Evolutionary conservation across 306 rosid species (phyloP).

Genomic region (Trifolium pratense): DNA sequence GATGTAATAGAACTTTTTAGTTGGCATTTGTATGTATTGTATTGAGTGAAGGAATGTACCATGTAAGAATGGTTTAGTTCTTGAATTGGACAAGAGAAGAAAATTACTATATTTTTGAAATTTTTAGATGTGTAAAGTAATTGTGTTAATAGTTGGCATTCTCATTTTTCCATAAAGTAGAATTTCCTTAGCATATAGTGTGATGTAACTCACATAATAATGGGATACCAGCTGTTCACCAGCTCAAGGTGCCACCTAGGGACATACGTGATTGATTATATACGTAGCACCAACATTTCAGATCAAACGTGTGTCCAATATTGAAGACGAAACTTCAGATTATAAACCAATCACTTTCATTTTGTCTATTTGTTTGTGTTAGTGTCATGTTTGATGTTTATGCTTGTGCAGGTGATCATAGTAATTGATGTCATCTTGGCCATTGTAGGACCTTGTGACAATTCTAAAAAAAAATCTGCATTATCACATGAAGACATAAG

Average conservation of each 20-base stretch:
- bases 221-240: background rate
- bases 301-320: background rate
- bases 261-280: background rate
- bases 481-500: background rate
- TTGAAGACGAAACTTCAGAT: background rate
- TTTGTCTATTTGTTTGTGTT: background rate
- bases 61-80: conserved; percentile 14
- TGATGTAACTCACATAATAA: background rate
- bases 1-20: conserved; percentile 42
- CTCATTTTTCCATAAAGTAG: background rate
- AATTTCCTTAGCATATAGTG: background rate
- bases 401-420: background rate
- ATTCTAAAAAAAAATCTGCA: background rate
- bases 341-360: background rate
- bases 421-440: background rate
- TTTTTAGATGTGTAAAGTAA: background rate
- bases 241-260: background rate
- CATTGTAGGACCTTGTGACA: background rate
- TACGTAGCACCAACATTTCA: background rate
- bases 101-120: background rate
- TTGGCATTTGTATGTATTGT: conserved; percentile 33
- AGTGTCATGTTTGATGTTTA: background rate
- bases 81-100: conserved; percentile 11
- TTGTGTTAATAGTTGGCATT: background rate
- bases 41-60: conserved; percentile 36